phyloP scores from a whole-genome alignment of 495 filamentous ascomycete genomes.

The Podospora comata region DNA sequence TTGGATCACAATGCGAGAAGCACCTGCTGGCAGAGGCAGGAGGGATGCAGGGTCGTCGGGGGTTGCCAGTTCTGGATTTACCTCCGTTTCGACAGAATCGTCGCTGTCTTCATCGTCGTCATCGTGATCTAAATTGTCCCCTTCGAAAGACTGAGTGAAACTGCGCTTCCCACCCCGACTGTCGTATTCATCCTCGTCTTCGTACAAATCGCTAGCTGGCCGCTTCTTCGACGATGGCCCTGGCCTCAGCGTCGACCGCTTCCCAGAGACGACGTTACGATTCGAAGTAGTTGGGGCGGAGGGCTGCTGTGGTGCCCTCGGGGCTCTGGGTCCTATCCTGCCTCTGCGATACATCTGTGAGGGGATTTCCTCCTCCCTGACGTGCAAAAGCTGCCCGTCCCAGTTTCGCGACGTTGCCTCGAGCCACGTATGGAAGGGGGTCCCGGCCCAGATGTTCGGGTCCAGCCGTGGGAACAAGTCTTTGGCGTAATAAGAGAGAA shows the following conservation, averaged over 20 bases:
- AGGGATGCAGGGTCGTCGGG: conserved; percentile 4
- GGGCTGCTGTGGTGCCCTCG: conserved; percentile 1
- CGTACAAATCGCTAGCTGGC: conserved; percentile 34
- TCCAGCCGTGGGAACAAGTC: conserved; percentile 31
- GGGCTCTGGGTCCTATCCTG: conserved; percentile 14
- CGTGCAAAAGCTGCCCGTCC: conserved; percentile 22
- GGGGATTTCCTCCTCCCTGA: conserved; percentile 28
- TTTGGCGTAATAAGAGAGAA: conserved; percentile 35
- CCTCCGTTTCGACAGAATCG: conserved; percentile 41
- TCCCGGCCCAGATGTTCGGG: conserved; percentile 30
- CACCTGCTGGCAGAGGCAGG: conserved; percentile 20
- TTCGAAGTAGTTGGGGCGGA: conserved; percentile 16
- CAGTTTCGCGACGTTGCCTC: conserved; percentile 19
- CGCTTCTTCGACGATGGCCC: conserved; percentile 36
- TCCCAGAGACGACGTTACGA: conserved; percentile 29
- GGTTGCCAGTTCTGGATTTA: conserved; percentile 14
- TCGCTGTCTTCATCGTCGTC: conserved; percentile 35
- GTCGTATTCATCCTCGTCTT: conserved; percentile 28
- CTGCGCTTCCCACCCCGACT: conserved; percentile 19
- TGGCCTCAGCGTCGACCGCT: conserved; percentile 34
- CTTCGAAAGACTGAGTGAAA: conserved; percentile 19
- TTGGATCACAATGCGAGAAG: conserved; percentile 39
- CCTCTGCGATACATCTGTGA: conserved; percentile 30
- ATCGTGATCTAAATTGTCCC: conserved; percentile 34
- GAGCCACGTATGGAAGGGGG: conserved; percentile 30